Percentiles rank a stretch among this genome's conserved stretches.
Evolutionary conservation across 1,284 basidiomycete species (phyloP).

Genomic region (Phellopilus nigrolimitatus): DNA sequence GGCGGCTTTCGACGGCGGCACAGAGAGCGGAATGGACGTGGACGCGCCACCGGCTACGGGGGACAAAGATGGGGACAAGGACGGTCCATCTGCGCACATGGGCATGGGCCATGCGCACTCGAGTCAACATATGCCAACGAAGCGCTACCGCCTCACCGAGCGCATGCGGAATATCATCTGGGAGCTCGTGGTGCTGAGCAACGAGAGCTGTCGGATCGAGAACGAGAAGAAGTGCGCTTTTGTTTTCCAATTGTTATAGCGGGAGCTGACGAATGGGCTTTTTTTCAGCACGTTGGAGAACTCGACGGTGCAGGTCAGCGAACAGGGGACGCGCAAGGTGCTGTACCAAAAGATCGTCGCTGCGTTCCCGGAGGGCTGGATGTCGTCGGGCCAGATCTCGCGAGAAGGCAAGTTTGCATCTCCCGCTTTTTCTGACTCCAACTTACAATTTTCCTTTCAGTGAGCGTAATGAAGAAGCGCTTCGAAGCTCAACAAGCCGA

Average conservation of each 20-base stretch:
- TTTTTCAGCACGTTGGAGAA: constrained; percentile 54
- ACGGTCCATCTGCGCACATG: not conserved
- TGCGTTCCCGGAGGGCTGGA: constrained; percentile 73
- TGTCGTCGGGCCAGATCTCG: constrained; percentile 46
- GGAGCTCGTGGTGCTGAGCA: constrained; percentile 74
- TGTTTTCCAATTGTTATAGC: constrained; percentile 1
- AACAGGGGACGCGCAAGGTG: constrained; percentile 70
- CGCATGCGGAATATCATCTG: constrained; percentile 71
- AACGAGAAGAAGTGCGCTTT: constrained; percentile 76
- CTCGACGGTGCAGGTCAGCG: constrained; percentile 64
- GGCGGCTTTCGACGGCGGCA: constrained; percentile 24
- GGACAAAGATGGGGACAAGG: constrained; percentile 2
- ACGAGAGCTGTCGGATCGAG: constrained; percentile 74
- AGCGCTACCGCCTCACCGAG: constrained; percentile 71
- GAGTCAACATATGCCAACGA: constrained; percentile 53
- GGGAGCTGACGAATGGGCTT: constrained; percentile 13
- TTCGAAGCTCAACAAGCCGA: constrained; percentile 23
- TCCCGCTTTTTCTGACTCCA: constrained; percentile 30
- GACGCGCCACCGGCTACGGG: constrained; percentile 33
- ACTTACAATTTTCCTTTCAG: constrained; percentile 31
- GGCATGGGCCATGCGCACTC: constrained; percentile 22
- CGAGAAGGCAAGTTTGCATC: constrained; percentile 36
- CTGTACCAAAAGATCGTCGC: constrained; percentile 79
- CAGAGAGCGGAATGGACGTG: constrained; percentile 34
- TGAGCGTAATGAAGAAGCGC: constrained; percentile 72